A percentile compares a stretch with the other conserved stretches of the same genome.
Conservation (phyloP, 768 basidiomycete species). For the Pleurotus ostreatus region DNA sequence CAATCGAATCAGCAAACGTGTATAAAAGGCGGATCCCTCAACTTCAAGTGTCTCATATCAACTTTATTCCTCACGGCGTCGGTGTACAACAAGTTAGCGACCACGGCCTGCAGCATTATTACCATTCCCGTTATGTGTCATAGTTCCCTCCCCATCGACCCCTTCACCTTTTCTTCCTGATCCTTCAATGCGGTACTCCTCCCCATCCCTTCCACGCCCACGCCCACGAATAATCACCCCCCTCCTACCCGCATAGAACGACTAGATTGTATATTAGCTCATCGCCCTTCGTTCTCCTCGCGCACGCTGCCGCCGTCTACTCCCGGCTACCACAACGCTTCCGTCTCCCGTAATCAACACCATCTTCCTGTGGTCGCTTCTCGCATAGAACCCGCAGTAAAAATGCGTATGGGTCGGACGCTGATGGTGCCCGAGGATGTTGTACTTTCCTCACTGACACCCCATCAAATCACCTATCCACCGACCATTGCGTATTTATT, state of each 20-base stretch:
- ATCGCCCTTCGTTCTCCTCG: background rate
- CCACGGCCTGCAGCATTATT: slow-evolving; percentile 5
- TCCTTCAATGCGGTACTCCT: background rate
- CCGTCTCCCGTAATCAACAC: background rate
- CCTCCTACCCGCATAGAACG: background rate
- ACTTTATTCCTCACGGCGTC: background rate
- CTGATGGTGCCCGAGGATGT: background rate
- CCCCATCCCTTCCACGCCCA: background rate
- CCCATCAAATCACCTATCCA: background rate
- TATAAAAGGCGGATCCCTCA: slow-evolving; percentile 9
- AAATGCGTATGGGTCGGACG: background rate
- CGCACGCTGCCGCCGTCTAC: slow-evolving; percentile 1
- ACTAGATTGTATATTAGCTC: slow-evolving; percentile 4
- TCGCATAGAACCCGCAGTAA: background rate
- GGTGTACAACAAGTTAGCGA: slow-evolving; percentile 7
- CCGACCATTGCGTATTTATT: slow-evolving; percentile 8
- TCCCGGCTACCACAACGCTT: background rate
- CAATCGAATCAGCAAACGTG: slow-evolving; percentile 9
- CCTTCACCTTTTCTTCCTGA: background rate
- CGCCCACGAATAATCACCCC: background rate
- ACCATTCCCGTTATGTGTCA: background rate
- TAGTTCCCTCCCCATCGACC: background rate
- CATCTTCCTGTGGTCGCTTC: background rate
- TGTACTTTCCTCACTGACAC: background rate
- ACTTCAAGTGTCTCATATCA: slow-evolving; percentile 9